phyloP scores from a whole-genome alignment of 2,329 filamentous ascomycete genomes.

The Cladophialophora carrionii region DNA sequence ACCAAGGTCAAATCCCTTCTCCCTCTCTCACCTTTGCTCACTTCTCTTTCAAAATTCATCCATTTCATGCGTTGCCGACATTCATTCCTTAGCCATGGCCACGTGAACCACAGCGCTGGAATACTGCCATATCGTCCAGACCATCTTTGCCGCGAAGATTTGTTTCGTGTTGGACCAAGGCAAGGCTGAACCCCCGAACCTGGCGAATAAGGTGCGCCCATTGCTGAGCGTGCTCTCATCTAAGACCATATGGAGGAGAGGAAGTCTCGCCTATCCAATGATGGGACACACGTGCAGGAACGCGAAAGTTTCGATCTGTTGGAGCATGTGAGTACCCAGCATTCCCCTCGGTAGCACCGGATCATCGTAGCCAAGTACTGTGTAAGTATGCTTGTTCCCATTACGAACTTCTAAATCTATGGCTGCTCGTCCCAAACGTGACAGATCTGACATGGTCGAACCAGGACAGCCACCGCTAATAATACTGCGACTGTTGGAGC shows the following conservation, averaged over 20 bases:
- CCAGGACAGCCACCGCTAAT: not conserved
- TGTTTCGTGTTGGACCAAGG: not conserved
- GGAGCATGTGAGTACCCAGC: too few species aligned
- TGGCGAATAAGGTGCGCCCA: constrained; percentile 10
- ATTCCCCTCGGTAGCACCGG: not conserved
- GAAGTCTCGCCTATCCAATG: not conserved
- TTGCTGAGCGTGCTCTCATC: constrained; percentile 19
- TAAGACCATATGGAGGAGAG: not conserved
- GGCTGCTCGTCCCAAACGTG: not conserved
- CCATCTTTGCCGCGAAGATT: not conserved
- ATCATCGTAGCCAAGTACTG: not conserved
- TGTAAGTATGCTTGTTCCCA: not conserved
- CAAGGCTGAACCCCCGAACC: not conserved
- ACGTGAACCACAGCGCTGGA: not conserved
- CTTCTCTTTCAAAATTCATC: not conserved
- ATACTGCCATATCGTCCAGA: not conserved
- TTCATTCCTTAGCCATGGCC: not conserved
- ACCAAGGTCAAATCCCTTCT: not conserved
- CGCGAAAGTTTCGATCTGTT: not conserved
- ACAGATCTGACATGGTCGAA: not conserved
- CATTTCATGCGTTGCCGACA: not conserved
- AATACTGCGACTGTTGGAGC: not conserved
- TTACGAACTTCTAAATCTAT: too few species aligned
- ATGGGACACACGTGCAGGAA: not conserved
- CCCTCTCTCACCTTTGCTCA: not conserved